A percentile compares a stretch with the other conserved stretches of the same genome.
Conservation (phyloP, 225 moss, liverwort and hornwort species). For the Sphagnum contortum region DNA sequence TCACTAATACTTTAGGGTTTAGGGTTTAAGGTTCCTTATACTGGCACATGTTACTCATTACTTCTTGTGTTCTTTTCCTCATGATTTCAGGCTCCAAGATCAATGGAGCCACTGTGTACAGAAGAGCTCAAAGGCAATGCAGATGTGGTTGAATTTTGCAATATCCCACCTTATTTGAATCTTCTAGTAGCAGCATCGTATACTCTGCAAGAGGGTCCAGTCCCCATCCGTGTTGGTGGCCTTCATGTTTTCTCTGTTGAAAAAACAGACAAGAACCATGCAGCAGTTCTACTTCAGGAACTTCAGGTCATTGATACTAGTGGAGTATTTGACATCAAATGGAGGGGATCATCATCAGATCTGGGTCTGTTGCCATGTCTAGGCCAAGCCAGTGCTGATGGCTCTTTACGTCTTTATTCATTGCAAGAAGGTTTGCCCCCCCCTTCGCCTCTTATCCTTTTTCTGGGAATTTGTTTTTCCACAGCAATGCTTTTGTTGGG, state of each 20-base stretch:
- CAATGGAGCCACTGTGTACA: constrained; percentile 26
- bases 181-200: constrained; percentile 83
- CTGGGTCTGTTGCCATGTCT: constrained; percentile 28
- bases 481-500: no score
- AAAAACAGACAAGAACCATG: constrained; percentile 5
- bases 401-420: constrained; percentile 42
- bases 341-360: constrained; percentile 29
- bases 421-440: constrained; percentile 26
- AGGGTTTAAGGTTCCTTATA: no score
- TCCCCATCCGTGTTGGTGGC: constrained; percentile 59
- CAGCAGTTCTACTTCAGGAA: constrained; percentile 11
- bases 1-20: no score
- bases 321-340: constrained; percentile 78
- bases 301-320: constrained; percentile 46
- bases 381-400: constrained; percentile 83
- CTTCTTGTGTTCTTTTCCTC: no score
- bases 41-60: no score
- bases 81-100: no score
- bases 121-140: constrained; percentile 50
- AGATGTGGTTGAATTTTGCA: constrained; percentile 89
- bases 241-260: constrained; percentile 52
- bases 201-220: constrained; percentile 53
- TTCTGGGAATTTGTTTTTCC: no score
- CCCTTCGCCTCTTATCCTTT: background rate
- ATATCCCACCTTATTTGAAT: constrained; percentile 32